A percentile compares a stretch with the other conserved stretches of the same genome.
phyloP scores from a whole-genome alignment of 768 basidiomycete species.

The Termitomyces eurrhizus region DNA sequence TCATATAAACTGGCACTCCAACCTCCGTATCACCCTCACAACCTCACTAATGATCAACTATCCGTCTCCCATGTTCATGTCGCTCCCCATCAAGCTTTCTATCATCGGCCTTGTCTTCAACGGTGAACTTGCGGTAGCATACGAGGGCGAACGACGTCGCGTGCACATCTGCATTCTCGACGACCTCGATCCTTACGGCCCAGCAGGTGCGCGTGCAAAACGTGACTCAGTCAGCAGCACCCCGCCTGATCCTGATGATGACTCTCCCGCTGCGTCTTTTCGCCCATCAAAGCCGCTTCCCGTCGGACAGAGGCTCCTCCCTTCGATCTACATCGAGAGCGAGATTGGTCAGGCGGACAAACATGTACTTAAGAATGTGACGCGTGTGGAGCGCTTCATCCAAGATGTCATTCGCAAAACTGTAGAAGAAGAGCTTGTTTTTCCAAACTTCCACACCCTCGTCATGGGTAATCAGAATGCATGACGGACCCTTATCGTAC shows the following conservation, averaged over 20 bases:
- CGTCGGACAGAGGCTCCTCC: constrained; percentile 79
- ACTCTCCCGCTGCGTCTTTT: constrained; percentile 34
- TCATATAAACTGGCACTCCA: constrained; percentile 80
- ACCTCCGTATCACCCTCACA: constrained; percentile 83
- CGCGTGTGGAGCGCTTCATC: constrained; percentile 91
- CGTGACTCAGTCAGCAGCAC: constrained; percentile 44
- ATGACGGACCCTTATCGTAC: constrained; percentile 3
- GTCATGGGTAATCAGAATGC: constrained; percentile 25
- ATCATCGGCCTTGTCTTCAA: constrained; percentile 85
- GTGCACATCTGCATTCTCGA: constrained; percentile 89
- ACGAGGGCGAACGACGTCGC: constrained; percentile 76
- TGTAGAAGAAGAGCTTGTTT: constrained; percentile 92
- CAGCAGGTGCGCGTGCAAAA: constrained; percentile 51
- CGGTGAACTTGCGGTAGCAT: constrained; percentile 88
- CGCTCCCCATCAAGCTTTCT: constrained; percentile 90
- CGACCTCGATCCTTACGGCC: constrained; percentile 82
- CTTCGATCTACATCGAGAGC: constrained; percentile 88
- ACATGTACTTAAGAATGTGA: constrained; percentile 94
- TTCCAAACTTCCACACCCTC: constrained; percentile 91
- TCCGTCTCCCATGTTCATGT: constrained; percentile 95
- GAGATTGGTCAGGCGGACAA: constrained; percentile 96
- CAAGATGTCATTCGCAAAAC: constrained; percentile 95
- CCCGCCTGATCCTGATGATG: constrained; percentile 64
- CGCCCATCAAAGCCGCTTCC: constrained; percentile 65
- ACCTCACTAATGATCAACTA: constrained; percentile 97